These are phyloP conservation scores for Bocquillonia castaneifolia DNA, from an alignment of 441 rosid species.

Conservation along the genomic window DNA sequence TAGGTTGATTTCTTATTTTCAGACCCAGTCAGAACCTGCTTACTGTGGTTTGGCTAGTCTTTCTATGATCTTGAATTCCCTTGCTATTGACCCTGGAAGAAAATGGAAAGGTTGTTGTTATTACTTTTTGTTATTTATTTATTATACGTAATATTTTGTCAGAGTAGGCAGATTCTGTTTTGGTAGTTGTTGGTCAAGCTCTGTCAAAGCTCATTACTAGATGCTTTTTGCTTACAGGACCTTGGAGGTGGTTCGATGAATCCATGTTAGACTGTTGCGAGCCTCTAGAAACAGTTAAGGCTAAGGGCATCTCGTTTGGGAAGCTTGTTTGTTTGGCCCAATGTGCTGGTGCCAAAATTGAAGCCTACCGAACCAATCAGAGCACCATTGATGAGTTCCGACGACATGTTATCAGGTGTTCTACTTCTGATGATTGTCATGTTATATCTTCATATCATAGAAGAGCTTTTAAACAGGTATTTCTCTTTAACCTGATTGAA, in stretches of 20 bases:
- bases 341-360: slow-evolving; percentile 83
- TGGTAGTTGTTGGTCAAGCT: no score
- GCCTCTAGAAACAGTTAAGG: slow-evolving; percentile 75
- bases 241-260: slow-evolving; percentile 99
- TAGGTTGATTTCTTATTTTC: slow-evolving; percentile 53
- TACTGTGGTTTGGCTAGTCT: slow-evolving; percentile 60
- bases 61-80: slow-evolving; percentile 61
- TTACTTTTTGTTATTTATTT: no score
- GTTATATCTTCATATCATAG: slow-evolving; percentile 79
- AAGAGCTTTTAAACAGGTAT: slow-evolving; percentile 64
- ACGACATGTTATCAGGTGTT: slow-evolving; percentile 43
- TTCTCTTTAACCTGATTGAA: neutral
- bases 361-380: slow-evolving; percentile 74
- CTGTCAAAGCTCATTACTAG: no score
- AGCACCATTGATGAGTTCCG: slow-evolving; percentile 72
- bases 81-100: slow-evolving; percentile 55
- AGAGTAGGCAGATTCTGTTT: no score
- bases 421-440: slow-evolving; percentile 69
- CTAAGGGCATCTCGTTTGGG: slow-evolving; percentile 79
- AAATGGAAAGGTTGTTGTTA: slow-evolving; percentile 66
- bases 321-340: slow-evolving; percentile 81
- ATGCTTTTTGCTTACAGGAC: slow-evolving; percentile 61
- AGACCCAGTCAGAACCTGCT: slow-evolving; percentile 72
- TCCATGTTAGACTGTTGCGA: slow-evolving; percentile 91
- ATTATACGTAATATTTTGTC: no score